Percentiles rank a stretch among this genome's conserved stretches.
Conservation (phyloP, 1,284 basidiomycete species). For the Sporisorium scitamineum region DNA sequence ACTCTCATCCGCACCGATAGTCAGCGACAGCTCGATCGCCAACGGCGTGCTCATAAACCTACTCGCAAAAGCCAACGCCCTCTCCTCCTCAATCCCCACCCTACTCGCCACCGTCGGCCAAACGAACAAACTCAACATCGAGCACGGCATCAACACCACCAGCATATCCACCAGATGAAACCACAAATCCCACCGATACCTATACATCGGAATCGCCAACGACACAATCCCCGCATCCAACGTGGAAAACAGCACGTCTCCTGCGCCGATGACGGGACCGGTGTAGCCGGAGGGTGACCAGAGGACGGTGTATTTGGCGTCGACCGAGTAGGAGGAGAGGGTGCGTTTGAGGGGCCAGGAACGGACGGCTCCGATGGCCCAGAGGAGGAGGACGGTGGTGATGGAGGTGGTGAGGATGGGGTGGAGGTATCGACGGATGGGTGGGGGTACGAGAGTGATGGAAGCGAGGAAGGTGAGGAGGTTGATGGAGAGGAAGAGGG, state of each 20-base stretch:
- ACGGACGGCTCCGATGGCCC: constrained; percentile 52
- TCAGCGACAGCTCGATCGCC: constrained; percentile 58
- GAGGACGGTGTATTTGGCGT: constrained; percentile 55
- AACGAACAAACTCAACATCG: constrained; percentile 49
- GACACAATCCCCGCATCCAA: constrained; percentile 63
- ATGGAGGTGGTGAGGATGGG: constrained; percentile 61
- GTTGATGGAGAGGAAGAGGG: constrained; percentile 60
- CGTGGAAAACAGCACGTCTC: constrained; percentile 56
- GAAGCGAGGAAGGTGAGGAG: constrained; percentile 53
- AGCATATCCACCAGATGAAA: constrained; percentile 49
- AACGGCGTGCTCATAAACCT: constrained; percentile 62
- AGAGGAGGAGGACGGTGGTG: constrained; percentile 56
- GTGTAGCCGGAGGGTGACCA: constrained; percentile 47
- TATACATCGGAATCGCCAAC: constrained; percentile 61
- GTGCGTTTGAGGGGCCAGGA: constrained; percentile 34
- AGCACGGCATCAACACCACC: constrained; percentile 47
- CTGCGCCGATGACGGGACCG: constrained; percentile 60
- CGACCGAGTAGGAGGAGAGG: constrained; percentile 43
- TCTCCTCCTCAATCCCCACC: constrained; percentile 46
- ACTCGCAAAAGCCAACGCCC: constrained; percentile 51
- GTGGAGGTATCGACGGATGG: constrained; percentile 53
- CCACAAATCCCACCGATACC: constrained; percentile 56
- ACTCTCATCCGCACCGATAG: constrained; percentile 56
- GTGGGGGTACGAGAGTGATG: constrained; percentile 56
- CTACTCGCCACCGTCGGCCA: constrained; percentile 49